phyloP scores from a whole-genome alignment of 192 early-diverging fungal species.

The Gamsiella multidivaricata region DNA sequence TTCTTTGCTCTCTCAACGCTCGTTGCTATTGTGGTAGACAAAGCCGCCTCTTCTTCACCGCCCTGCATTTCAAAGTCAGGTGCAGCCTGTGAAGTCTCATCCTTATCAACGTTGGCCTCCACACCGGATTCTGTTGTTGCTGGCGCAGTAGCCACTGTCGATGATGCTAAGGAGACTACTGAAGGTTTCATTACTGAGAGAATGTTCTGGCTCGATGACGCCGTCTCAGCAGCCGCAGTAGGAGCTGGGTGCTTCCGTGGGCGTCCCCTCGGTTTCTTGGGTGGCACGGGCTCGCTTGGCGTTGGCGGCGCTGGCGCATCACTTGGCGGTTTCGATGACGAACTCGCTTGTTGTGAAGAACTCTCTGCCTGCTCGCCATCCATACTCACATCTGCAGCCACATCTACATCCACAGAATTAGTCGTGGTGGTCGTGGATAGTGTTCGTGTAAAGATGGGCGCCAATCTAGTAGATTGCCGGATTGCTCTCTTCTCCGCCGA shows the following conservation, averaged over 20 bases:
- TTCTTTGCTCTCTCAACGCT: neutral
- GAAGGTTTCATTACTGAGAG: neutral
- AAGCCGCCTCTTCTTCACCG: neutral
- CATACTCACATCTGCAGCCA: neutral
- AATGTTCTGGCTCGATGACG: neutral
- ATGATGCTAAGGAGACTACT: neutral
- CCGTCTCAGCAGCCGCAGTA: neutral
- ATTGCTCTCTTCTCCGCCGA: neutral
- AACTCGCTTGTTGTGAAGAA: neutral
- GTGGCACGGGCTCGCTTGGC: neutral
- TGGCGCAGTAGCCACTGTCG: neutral
- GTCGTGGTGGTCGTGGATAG: neutral
- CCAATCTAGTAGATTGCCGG: neutral
- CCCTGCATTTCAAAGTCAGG: neutral
- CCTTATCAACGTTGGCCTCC: neutral
- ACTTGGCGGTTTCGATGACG: neutral
- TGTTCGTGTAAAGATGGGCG: slow-evolving; percentile 20
- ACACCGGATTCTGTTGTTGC: neutral
- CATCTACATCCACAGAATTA: neutral
- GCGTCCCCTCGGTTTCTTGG: slow-evolving; percentile 10
- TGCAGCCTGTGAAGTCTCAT: neutral
- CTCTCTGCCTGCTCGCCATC: neutral
- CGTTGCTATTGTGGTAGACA: neutral
- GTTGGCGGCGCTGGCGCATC: neutral
- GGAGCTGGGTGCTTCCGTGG: slow-evolving; percentile 1